Evolutionary conservation across 2,329 filamentous ascomycete species (phyloP).

Genomic region (Microcyclospora tardicrescens): DNA sequence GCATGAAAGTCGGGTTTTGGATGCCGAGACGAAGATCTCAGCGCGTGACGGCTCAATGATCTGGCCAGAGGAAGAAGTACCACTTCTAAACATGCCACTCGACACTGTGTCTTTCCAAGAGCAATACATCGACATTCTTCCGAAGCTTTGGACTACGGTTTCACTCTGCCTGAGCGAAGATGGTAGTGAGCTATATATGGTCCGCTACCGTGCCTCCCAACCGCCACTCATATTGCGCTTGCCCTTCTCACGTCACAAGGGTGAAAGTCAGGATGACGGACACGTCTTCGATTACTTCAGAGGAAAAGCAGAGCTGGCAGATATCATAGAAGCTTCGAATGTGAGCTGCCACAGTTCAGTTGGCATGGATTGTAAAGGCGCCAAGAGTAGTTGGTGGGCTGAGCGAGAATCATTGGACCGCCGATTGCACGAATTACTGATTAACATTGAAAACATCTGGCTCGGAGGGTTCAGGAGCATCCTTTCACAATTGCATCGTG

Average conservation of each 20-base stretch:
- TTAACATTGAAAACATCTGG: constrained; percentile 86
- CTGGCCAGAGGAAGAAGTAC: not conserved
- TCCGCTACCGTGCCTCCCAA: constrained; percentile 63
- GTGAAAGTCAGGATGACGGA: constrained; percentile 61
- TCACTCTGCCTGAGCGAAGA: constrained; percentile 76
- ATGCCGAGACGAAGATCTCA: constrained; percentile 34
- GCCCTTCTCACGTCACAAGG: constrained; percentile 70
- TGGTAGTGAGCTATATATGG: constrained; percentile 72
- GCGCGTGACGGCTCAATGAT: no score
- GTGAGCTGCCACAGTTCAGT: constrained; percentile 64
- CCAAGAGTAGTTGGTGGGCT: constrained; percentile 78
- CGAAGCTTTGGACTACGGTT: constrained; percentile 68
- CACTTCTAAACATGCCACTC: not conserved
- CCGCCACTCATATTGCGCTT: constrained; percentile 77
- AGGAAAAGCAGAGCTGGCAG: constrained; percentile 63
- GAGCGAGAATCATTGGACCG: constrained; percentile 69
- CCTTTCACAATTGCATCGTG: constrained; percentile 61
- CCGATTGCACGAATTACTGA: constrained; percentile 62
- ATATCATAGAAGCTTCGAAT: constrained; percentile 74
- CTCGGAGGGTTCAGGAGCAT: constrained; percentile 88
- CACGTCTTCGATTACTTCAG: constrained; percentile 66
- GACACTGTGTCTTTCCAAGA: constrained; percentile 49
- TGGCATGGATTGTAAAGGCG: constrained; percentile 59
- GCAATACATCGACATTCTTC: constrained; percentile 76
- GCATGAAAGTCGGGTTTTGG: constrained; percentile 35